phyloP scores from a whole-genome alignment of 768 basidiomycete species.

The Lactifluus piperatus region DNA sequence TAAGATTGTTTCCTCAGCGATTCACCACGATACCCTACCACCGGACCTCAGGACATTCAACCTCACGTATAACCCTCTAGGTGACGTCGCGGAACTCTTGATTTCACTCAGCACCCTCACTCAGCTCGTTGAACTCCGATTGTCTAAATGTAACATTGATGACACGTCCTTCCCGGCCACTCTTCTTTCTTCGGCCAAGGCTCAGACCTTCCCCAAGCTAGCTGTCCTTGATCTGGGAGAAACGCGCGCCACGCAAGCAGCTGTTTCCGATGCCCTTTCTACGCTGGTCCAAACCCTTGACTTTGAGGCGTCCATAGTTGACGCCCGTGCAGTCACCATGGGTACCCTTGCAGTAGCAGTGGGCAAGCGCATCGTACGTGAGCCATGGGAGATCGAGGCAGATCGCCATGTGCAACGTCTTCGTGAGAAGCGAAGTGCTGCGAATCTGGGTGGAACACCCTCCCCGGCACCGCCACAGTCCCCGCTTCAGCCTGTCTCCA shows the following conservation, averaged over 20 bases:
- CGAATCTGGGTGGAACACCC: conserved; percentile 20
- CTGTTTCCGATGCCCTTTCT: conserved; percentile 37
- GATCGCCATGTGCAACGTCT: conserved; percentile 39
- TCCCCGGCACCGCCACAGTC: conserved; percentile 3
- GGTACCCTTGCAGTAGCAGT: conserved; percentile 36
- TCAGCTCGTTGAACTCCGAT: conserved; percentile 14
- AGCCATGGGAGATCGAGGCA: conserved; percentile 73
- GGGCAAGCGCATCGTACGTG: conserved; percentile 63
- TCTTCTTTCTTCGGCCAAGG: conserved; percentile 20
- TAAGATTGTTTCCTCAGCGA: conserved; percentile 43
- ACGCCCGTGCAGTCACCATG: conserved; percentile 16
- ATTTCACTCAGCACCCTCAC: conserved; percentile 7
- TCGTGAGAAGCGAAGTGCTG: conserved; percentile 16
- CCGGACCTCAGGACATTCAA: conserved; percentile 46
- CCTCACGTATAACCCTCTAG: conserved; percentile 61
- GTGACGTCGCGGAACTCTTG: conserved; percentile 22
- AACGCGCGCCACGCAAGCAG: conserved; percentile 46
- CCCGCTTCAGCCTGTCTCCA: conserved; percentile 31
- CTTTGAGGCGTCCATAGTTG: conserved; percentile 45
- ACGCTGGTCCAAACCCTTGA: conserved; percentile 41
- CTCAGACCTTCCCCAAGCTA: conserved; percentile 40
- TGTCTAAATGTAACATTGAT: conserved; percentile 34
- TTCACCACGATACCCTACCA: conserved; percentile 48
- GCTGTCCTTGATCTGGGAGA: conserved; percentile 57
- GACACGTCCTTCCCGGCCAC: conserved; percentile 50